phyloP scores from a whole-genome alignment of 495 filamentous ascomycete genomes.

The Neurospora sublineolata region DNA sequence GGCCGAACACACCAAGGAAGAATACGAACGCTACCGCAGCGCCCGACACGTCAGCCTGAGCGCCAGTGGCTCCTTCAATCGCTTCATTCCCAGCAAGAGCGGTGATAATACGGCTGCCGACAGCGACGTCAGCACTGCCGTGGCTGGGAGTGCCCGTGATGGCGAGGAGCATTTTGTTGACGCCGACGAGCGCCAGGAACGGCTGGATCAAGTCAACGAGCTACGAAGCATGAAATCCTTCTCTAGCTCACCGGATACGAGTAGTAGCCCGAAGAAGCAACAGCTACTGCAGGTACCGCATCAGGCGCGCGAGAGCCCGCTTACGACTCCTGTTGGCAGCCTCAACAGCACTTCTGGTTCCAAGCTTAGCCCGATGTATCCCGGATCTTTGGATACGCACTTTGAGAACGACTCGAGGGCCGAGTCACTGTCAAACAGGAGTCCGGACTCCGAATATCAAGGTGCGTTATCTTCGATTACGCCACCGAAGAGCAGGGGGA shows the following conservation, averaged over 20 bases:
- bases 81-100: conserved; percentile 12
- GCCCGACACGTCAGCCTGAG: conserved; percentile 26
- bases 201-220: neutral
- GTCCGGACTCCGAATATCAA: neutral
- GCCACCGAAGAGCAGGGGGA: conserved; percentile 7
- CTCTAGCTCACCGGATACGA: neutral
- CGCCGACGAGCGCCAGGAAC: neutral
- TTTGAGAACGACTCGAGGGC: neutral
- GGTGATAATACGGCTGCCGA: conserved; percentile 12
- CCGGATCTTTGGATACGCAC: neutral
- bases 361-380: neutral
- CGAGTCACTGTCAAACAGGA: neutral
- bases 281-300: neutral
- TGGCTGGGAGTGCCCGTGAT: conserved; percentile 9
- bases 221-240: neutral
- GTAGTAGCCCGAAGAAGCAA: neutral
- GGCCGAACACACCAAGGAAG: conserved; percentile 38
- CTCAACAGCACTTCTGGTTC: neutral
- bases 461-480: neutral
- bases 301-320: conserved; percentile 4
- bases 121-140: conserved; percentile 25
- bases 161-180: conserved; percentile 2
- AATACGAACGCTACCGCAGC: conserved; percentile 36
- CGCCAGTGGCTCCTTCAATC: conserved; percentile 15
- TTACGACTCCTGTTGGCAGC: neutral